Base-by-base conservation (phyloP, 1,284 basidiomycete species). In the Coniferiporia sulphurascens region DNA sequence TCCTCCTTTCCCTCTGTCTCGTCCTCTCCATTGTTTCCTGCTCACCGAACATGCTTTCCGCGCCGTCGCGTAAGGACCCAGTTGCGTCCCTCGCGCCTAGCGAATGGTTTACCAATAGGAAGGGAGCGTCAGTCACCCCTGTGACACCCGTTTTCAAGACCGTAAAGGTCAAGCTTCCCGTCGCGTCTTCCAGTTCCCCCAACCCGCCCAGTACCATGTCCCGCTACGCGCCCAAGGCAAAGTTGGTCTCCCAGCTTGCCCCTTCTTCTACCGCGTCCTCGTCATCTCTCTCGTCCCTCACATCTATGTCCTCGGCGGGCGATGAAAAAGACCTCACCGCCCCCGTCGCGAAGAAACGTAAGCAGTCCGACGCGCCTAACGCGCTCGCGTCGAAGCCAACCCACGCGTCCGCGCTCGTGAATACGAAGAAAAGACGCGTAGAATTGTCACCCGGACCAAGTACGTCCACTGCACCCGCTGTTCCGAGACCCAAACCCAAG, bases 331-430 rank as follows among this genome's bases (percentile, higher is more conserved):
- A 15, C 19, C 17, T 15, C n/a, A 34, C 54, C 52, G 52, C 59
- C 46, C 48, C 19, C 41, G 27, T 58, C 12, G 7, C 35, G 48
- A 56, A 56, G 58, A 60, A 60, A 27, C 43, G 44, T 27, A 60
- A 55, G 53, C 53, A 27, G 17, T 15, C 13, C n/a, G 35, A 46
- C 55, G 54, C 59, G 59, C 57, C 48, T 15, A 36, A 7, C 17
- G 27, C 17, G 49, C 36, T 35, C 35, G 19, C n/a, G 12, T 21
- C n/a, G 17, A 17, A 46, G 44, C 8, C 44, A 46, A 19, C 44
- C 15, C 46, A 21, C 15, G n/a, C 22, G 27, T 19, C 22, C 15
- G 22, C 44, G 8, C 17, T 9, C 48, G 13, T 38, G 44, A 17
- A n/a, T 46, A 32, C 46, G 27, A 56, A 56, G 27, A 56, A 38